Percentiles rank a stretch among this genome's conserved stretches.
These are phyloP conservation scores for Aspergillus olivimuriae DNA, from an alignment of 495 filamentous ascomycete species.

Conservation along the genomic window DNA sequence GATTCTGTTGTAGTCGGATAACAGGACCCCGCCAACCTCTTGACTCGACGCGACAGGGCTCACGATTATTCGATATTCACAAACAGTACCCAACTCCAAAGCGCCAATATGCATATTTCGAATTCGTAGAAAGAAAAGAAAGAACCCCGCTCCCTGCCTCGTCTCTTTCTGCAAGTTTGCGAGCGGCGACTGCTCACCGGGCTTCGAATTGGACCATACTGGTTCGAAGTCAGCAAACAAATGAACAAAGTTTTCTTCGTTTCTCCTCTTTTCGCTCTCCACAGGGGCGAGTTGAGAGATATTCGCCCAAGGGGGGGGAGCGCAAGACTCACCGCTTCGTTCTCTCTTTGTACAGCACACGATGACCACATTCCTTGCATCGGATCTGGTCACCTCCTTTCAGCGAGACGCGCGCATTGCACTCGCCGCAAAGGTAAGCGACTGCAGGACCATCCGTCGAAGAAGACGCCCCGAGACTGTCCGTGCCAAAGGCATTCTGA, in stretches of 20 bases:
- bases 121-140: conserved; percentile 5
- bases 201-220: conserved; percentile 98
- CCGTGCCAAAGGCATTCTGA: conserved; percentile 35
- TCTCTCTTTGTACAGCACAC: conserved; percentile 94
- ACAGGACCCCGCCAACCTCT: no score
- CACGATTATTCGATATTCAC: no score
- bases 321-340: conserved; percentile 93
- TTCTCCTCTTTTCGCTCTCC: no score
- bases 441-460: conserved; percentile 45
- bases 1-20: background rate
- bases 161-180: no score
- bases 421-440: conserved; percentile 90
- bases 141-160: background rate
- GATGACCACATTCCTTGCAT: conserved; percentile 93
- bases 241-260: no score
- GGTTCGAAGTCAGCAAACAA: conserved; percentile 5
- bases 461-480: conserved; percentile 21
- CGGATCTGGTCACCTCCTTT: conserved; percentile 83
- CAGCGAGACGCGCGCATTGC: conserved; percentile 72
- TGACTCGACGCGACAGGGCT: no score
- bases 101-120: conserved; percentile 21
- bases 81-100: conserved; percentile 24
- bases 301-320: no score
- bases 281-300: no score
- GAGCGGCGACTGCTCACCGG: no score